A percentile compares a stretch with the other conserved stretches of the same genome.
These are phyloP conservation scores for Aspergillus oerlinghausenensis DNA, from an alignment of 2,329 filamentous ascomycete genomes.

Conservation along the genomic window DNA sequence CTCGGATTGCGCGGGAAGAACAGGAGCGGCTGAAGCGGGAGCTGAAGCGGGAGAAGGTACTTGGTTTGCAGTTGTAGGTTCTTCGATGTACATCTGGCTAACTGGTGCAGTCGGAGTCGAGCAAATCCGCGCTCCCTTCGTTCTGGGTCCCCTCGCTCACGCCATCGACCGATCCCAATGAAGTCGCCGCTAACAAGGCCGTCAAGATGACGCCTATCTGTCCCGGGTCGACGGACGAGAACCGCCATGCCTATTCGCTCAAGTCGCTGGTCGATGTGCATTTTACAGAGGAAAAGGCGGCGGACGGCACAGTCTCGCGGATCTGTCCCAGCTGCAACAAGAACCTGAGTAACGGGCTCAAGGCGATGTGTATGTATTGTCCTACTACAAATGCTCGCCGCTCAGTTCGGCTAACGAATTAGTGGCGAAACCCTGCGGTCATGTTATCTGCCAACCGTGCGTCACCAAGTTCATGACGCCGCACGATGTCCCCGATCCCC, in stretches of 20 bases:
- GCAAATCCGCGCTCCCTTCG: constrained; percentile 68
- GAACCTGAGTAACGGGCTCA: constrained; percentile 72
- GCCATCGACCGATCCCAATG: constrained; percentile 56
- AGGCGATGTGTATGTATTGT: constrained; percentile 57
- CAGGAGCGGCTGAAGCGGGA: constrained; percentile 64
- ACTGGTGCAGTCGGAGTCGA: constrained; percentile 43
- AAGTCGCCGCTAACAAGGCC: constrained; percentile 56
- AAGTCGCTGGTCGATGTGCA: constrained; percentile 71
- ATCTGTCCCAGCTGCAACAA: constrained; percentile 86
- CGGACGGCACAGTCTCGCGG: constrained; percentile 43
- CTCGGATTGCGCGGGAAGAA: constrained; percentile 65
- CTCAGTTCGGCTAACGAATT: constrained; percentile 4
- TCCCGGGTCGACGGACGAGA: constrained; percentile 64
- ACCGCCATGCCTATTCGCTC: constrained; percentile 70
- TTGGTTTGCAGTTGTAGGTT: not conserved
- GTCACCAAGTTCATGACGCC: constrained; percentile 76
- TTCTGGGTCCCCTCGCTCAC: constrained; percentile 92
- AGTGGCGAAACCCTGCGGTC: constrained; percentile 82
- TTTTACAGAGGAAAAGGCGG: constrained; percentile 67
- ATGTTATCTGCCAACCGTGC: constrained; percentile 83
- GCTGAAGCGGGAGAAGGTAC: constrained; percentile 68
- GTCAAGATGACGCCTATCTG: constrained; percentile 68
- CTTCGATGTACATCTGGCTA: not conserved
- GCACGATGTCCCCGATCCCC: constrained; percentile 52
- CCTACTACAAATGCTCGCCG: not conserved